phyloP scores from a whole-genome alignment of 495 filamentous ascomycete genomes.

The Penicillium verhagenii region DNA sequence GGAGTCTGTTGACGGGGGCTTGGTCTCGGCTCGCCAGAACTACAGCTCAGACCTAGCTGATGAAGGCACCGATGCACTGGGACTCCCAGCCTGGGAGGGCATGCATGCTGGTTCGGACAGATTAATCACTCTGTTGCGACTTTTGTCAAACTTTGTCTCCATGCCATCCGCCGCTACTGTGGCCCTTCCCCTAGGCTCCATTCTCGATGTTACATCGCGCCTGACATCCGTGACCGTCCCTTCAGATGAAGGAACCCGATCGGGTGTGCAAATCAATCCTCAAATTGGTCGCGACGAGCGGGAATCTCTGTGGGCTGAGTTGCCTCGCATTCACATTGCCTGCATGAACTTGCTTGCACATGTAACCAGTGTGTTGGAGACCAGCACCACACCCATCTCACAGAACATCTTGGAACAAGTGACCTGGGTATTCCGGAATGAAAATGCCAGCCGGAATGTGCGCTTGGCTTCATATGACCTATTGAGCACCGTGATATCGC shows the following conservation, averaged over 20 bases:
- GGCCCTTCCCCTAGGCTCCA: constrained; percentile 58
- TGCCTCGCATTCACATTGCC: constrained; percentile 72
- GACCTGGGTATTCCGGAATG: constrained; percentile 64
- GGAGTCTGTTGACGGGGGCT: constrained; percentile 53
- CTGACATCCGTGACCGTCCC: constrained; percentile 67
- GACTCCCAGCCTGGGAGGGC: constrained; percentile 68
- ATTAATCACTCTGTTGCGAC: constrained; percentile 56
- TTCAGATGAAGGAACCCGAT: constrained; percentile 34
- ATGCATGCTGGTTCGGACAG: constrained; percentile 68
- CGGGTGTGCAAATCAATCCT: constrained; percentile 52
- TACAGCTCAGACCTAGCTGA: constrained; percentile 41
- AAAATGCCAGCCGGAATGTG: constrained; percentile 54
- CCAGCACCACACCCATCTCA: constrained; percentile 51
- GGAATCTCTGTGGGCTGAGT: constrained; percentile 65
- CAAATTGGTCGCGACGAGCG: constrained; percentile 75
- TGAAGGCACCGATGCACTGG: constrained; percentile 40
- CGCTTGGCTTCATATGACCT: constrained; percentile 61
- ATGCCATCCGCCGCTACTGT: constrained; percentile 60
- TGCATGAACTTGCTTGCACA: constrained; percentile 57
- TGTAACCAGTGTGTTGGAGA: constrained; percentile 53
- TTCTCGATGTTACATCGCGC: constrained; percentile 65
- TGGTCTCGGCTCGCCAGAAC: constrained; percentile 25
- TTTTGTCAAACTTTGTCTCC: constrained; percentile 56
- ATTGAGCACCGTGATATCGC: constrained; percentile 52
- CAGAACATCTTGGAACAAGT: constrained; percentile 65